Base-by-base conservation (phyloP, 2,329 filamentous ascomycete species). In the Trichoderma atroviride region DNA sequence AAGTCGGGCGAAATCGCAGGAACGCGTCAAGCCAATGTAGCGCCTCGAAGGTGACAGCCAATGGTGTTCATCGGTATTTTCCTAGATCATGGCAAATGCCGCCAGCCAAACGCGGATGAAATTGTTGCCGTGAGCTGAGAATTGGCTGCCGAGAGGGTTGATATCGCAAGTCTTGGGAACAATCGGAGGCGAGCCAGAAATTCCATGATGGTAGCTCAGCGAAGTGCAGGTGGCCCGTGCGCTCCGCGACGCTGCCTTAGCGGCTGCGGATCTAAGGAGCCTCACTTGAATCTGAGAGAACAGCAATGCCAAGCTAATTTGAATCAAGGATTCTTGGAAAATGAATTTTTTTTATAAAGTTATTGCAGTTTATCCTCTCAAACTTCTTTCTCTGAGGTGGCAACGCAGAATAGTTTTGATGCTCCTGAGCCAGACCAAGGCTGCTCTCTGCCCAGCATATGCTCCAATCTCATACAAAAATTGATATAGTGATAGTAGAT, bases 11-110 rank as follows among this genome's bases (percentile, higher is more conserved):
- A 69, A 29, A 57, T 69, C 33, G 59, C 58, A 58, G 53, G 71
- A 71, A 78, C 77, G 78, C 77, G 78, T 78, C 74, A 72, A 76
- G 73, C 72, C 74, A 74, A 72, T 69, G 73, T 73, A 76, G 78
- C 78, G 77, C 75, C 76, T 76, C 74, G 72, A 71, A 71, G 70
- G 72, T 73, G 64, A 74, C 71, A 68, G 71, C 73, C 71, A 73
- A 73, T 24, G 74, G 72, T 74, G 71, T 73, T 75, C 76, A 78
- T 78, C 71, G 69, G 73, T 57, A 43, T 74, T 19, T 68, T n/a
- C 22, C 52, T 69, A 69, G 50, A 69, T 50, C 58, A 70, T 68
- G 57, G 35, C 57, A 50, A 40, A 66, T 27, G 43, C 16, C 56
- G 63, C 58, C 53, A 37, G 24, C 61, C n/a, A 52, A 52, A 37